phyloP scores from a whole-genome alignment of 352 stramenopile genomes.

The Phytophthora pseudosyringae region DNA sequence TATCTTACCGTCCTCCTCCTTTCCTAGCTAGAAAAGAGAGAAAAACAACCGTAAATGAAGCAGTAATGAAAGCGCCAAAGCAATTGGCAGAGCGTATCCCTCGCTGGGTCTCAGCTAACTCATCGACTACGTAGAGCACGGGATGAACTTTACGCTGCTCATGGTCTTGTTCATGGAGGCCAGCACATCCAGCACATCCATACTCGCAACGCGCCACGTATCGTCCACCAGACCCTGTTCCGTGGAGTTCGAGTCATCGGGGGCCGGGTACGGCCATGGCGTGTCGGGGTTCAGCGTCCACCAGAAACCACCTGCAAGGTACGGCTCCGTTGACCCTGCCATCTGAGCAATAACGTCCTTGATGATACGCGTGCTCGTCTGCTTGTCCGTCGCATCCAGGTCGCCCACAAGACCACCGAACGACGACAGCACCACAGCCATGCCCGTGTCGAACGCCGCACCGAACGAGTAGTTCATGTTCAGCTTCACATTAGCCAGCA shows the following conservation, averaged over 20 bases:
- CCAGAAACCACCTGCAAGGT: constrained; percentile 81
- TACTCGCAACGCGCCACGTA: constrained; percentile 76
- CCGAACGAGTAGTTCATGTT: constrained; percentile 90
- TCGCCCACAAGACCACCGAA: constrained; percentile 79
- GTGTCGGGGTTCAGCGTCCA: constrained; percentile 83
- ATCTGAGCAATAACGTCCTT: constrained; percentile 71
- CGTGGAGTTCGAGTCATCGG: constrained; percentile 63
- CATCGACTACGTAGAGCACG: constrained; percentile 50
- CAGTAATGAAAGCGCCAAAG: constrained; percentile 36
- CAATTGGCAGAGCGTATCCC: constrained; percentile 23
- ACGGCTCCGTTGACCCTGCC: constrained; percentile 49
- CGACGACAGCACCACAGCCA: constrained; percentile 78
- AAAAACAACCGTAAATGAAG: constrained; percentile 41
- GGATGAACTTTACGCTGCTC: constrained; percentile 68
- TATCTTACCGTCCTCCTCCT: constrained; percentile 32
- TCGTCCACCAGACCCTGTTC: constrained; percentile 68
- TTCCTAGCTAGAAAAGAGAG: constrained; percentile 25
- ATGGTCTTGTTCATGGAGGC: constrained; percentile 73
- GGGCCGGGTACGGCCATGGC: constrained; percentile 75
- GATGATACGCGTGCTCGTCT: constrained; percentile 80
- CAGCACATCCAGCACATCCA: constrained; percentile 66
- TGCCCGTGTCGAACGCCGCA: constrained; percentile 56
- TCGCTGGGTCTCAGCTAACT: constrained; percentile 21
- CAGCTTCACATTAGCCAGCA: constrained; percentile 68
- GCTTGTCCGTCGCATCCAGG: constrained; percentile 56